Evolutionary conservation across 345 rosid genomes (phyloP).

Genomic region (Syzygium jambos): DNA sequence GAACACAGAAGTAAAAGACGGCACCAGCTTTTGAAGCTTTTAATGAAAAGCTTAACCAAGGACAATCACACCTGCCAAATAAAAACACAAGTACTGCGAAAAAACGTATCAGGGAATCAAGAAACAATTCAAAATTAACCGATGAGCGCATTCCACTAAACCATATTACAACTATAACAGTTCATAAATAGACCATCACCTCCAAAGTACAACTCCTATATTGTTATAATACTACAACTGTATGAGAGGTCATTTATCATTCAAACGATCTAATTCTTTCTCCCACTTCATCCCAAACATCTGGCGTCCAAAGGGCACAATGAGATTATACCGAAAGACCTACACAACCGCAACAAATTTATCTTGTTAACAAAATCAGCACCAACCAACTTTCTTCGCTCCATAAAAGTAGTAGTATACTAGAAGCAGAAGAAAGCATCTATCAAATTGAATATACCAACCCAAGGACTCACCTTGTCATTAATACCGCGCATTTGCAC

Average conservation of each 20-base stretch:
- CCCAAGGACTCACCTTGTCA: slow-evolving; percentile 35
- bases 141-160: neutral
- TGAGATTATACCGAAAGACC: slow-evolving; percentile 81
- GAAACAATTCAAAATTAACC: neutral
- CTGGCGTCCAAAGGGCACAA: slow-evolving; percentile 85
- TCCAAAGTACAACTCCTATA: neutral
- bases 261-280: slow-evolving; percentile 59
- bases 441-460: neutral
- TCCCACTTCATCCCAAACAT: slow-evolving; percentile 88
- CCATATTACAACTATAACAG: neutral
- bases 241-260: slow-evolving; percentile 6
- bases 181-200: neutral
- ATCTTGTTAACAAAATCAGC: neutral
- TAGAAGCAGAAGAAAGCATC: neutral
- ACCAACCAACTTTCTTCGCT: neutral
- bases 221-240: neutral
- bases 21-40: neutral
- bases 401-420: neutral
- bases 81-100: slow-evolving; percentile 8
- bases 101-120: neutral
- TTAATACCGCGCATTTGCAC: slow-evolving; percentile 56
- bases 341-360: slow-evolving; percentile 7
- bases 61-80: neutral
- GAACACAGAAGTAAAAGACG: neutral
- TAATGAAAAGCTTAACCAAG: neutral